Conservation (phyloP, 257 asterid genomes). For the Coffea eugenioides region DNA sequence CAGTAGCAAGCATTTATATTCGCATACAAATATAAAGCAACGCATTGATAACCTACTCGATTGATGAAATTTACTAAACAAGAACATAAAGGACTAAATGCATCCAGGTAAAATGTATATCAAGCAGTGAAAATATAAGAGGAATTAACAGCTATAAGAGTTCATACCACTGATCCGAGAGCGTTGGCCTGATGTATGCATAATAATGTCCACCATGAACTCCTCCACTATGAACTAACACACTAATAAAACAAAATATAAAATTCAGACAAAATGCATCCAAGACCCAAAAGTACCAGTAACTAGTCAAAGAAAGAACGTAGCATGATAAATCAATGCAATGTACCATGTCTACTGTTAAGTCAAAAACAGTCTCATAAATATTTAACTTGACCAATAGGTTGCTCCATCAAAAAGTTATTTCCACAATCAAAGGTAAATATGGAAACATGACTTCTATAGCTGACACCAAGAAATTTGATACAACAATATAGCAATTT, state of each 20-base stretch:
- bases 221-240: constrained; percentile 44
- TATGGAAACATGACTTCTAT: neutral
- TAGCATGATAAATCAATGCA: neutral
- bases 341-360: neutral
- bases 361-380: neutral
- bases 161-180: constrained; percentile 40
- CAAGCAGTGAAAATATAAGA: neutral
- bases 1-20: neutral
- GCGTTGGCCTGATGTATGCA: constrained; percentile 43
- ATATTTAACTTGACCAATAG: neutral
- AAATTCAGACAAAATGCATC: neutral
- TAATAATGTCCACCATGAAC: constrained; percentile 46
- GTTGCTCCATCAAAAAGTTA: neutral
- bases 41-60: neutral
- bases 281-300: neutral
- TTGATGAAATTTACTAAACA: neutral
- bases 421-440: neutral
- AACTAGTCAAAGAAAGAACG: neutral
- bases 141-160: neutral
- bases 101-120: neutral
- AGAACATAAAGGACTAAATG: neutral
- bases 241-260: constrained; percentile 7
- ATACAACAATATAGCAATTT: neutral
- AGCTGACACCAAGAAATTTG: neutral
- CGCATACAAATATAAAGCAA: neutral